Percentiles rank a stretch among this genome's conserved stretches.
phyloP scores from a whole-genome alignment of 192 early-diverging fungal species.

The Coemansia asiatica region DNA sequence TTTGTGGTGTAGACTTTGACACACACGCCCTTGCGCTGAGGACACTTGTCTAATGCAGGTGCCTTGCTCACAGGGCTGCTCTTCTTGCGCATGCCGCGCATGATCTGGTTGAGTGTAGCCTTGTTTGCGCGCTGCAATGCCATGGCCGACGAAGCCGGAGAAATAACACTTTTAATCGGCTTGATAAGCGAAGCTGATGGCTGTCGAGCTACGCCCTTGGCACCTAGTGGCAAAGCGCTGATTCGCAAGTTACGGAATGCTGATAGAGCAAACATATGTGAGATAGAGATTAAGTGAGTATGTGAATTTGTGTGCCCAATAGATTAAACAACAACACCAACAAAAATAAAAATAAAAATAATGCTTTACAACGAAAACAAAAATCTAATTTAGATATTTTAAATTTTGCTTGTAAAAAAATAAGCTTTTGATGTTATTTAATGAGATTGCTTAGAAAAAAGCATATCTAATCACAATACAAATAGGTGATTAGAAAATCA shows the following conservation, averaged over 20 bases:
- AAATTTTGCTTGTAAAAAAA: too few species aligned
- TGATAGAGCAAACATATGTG: constrained; percentile 39
- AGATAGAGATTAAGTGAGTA: too few species aligned
- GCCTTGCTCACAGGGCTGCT: constrained; percentile 66
- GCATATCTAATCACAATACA: too few species aligned
- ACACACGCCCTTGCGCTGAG: constrained; percentile 92
- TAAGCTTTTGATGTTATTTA: too few species aligned
- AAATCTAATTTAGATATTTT: too few species aligned
- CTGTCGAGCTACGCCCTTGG: not conserved
- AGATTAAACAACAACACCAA: too few species aligned
- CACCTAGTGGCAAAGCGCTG: constrained; percentile 10
- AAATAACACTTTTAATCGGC: not conserved
- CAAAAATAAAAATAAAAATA: too few species aligned
- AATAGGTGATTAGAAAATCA: too few species aligned
- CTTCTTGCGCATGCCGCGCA: constrained; percentile 77
- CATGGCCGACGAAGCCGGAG: not conserved
- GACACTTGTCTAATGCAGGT: constrained; percentile 82
- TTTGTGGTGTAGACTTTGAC: constrained; percentile 93
- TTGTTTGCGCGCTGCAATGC: constrained; percentile 47
- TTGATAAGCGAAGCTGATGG: not conserved
- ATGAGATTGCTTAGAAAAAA: too few species aligned
- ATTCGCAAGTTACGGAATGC: constrained; percentile 46
- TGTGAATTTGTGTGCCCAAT: too few species aligned
- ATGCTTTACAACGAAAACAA: too few species aligned
- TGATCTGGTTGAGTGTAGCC: constrained; percentile 94